phyloP scores from a whole-genome alignment of 164 flowering plant species.

The Berberis thunbergii region DNA sequence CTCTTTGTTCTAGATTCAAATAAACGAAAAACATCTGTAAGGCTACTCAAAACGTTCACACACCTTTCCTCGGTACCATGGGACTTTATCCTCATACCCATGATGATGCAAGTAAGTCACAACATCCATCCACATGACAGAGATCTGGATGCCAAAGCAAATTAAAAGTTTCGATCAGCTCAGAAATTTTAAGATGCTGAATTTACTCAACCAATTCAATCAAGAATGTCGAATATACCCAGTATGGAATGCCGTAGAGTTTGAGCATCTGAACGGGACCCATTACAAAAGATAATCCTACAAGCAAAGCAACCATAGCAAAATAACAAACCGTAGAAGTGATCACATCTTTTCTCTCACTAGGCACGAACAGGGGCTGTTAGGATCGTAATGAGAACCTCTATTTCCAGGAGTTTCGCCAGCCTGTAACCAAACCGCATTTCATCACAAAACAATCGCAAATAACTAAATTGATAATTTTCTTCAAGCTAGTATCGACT shows the following conservation, averaged over 20 bases:
- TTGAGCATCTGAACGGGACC: slow-evolving; percentile 55
- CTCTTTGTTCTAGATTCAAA: too few species aligned
- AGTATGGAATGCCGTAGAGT: slow-evolving; percentile 55
- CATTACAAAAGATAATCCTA: slow-evolving; percentile 27
- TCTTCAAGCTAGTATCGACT: slow-evolving; percentile 5
- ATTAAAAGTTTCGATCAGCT: not conserved
- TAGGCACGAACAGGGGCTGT: slow-evolving; percentile 48
- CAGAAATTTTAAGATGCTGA: too few species aligned
- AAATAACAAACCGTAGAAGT: slow-evolving; percentile 53
- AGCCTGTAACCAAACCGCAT: slow-evolving; percentile 34
- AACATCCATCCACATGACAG: slow-evolving; percentile 60
- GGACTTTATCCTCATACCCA: slow-evolving; percentile 61
- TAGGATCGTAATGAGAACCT: slow-evolving; percentile 58
- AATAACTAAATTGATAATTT: not conserved
- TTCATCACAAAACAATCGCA: not conserved
- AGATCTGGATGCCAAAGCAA: slow-evolving; percentile 25
- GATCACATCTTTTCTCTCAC: slow-evolving; percentile 47
- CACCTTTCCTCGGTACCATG: slow-evolving; percentile 81
- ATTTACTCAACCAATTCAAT: not conserved
- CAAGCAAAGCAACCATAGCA: slow-evolving; percentile 47
- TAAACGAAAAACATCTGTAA: not conserved
- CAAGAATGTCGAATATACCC: slow-evolving; percentile 23
- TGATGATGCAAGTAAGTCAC: slow-evolving; percentile 80
- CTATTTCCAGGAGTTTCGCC: slow-evolving; percentile 54
- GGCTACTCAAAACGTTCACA: not conserved